Base-by-base conservation (phyloP, 2,329 filamentous ascomycete genomes). In the Orbilia javanica region DNA sequence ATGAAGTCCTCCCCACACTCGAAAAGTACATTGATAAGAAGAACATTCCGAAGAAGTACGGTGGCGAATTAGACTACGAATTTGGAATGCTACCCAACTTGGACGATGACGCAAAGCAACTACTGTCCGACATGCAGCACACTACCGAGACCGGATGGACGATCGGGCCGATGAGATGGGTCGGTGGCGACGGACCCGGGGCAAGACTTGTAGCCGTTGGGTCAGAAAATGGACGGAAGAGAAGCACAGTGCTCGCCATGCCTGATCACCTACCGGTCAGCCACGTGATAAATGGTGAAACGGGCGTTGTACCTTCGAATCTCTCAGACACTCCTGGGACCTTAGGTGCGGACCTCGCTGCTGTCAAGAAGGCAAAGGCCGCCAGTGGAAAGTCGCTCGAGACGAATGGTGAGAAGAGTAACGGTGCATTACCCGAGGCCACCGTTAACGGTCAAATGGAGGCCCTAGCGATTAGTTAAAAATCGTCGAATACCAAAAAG, bases 21-120 rank as follows among this genome's bases (percentile, higher is more conserved):
- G 88, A 90, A 80, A 87, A 89, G 68, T 97, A 95, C 85, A 93
- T 98, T 83, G 92, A 97, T 66, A 87, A 89, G 0, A 87, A 89
- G 66, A 93, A 95, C 84, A 94, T 98, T 79, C 95, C 95, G 18
- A 94, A 93, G 84, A 90, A 91, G 83, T 98, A 97, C 83, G 95
- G 95, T 77, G 95, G 95, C 52, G 88, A 93, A 80, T 88, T 97
- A 7, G 91, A 97, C 25, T 97, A 92, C 85, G 85, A 88, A 62
- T 97, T 92, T 85, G 93, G 93, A 68, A 89, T 93, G 79, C 86
- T 91, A 84, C 91, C 92, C 5, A 88, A 89, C 64, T 85, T 94
- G n/a, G 94, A 97, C 80, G 88, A 89, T 0, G 83, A 84, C 10
- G 42, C 73, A 5, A 70, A 52, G n/a, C 29, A 62, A 11, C 34